Percentiles rank a stretch among this genome's conserved stretches.
Conservation (phyloP, 2,329 filamentous ascomycete genomes). For the Lecanicillium sp. region DNA sequence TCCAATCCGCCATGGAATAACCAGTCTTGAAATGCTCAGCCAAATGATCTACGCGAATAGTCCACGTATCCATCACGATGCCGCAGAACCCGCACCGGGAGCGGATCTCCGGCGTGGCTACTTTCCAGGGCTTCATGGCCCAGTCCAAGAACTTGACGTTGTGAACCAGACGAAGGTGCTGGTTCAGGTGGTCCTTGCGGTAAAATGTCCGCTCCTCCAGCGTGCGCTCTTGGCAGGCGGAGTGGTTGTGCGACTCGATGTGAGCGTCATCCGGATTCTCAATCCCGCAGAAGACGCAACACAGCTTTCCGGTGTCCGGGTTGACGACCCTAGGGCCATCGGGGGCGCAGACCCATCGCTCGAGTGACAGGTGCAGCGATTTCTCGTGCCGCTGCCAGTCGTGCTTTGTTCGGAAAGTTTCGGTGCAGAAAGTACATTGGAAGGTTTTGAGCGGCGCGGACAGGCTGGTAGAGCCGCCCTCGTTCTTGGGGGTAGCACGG, state of each 20-base stretch:
- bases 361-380: conserved; percentile 56
- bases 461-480: conserved; percentile 26
- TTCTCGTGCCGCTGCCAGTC: conserved; percentile 68
- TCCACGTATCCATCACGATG: conserved; percentile 54
- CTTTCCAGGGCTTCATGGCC: conserved; percentile 61
- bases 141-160: conserved; percentile 51
- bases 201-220: conserved; percentile 57
- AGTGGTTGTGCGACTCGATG: conserved; percentile 51
- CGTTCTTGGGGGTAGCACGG: conserved; percentile 28
- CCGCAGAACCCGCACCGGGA: conserved; percentile 61
- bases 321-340: conserved; percentile 48
- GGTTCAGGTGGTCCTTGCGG: conserved; percentile 59
- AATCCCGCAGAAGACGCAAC: conserved; percentile 54
- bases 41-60: conserved; percentile 51
- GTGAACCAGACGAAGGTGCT: conserved; percentile 57
- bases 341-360: conserved; percentile 57
- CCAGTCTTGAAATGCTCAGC: conserved; percentile 62
- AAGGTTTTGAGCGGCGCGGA: conserved; percentile 45
- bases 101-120: conserved; percentile 51
- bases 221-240: conserved; percentile 58
- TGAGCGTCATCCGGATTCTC: conserved; percentile 47
- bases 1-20: conserved; percentile 61
- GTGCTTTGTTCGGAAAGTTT: conserved; percentile 60
- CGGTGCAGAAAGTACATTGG: conserved; percentile 63
- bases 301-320: conserved; percentile 47